Evolutionary conservation across 371 early-diverging fungal species (phyloP), one percentile per base, ranked within the genome.

Genomic region (Zychaea mexicana): DNA sequence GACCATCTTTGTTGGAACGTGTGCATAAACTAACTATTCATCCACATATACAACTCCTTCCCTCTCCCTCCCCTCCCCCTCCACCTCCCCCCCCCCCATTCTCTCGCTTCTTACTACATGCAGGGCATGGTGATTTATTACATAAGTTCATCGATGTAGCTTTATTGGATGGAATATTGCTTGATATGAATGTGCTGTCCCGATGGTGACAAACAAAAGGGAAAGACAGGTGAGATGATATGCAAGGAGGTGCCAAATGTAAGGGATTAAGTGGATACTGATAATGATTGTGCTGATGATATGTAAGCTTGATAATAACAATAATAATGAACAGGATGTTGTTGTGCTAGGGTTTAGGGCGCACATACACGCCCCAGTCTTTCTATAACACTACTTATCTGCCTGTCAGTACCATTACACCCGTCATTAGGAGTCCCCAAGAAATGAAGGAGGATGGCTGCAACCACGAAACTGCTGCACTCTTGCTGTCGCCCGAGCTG

Each of bases 251-350:
- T 24, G 4, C 24, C 5, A 24, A 49, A 19, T 24, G 26, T 6
- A 49, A 24, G 49, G 49, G 49, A 49, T 49, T 49, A 49, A 49
- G 49, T 49, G 49, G 22, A 42, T 42, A 42, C 7, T 42, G 22
- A 49, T 17, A 17, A 49, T 19, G n/a, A 24, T 9, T 36, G 15
- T 36, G 38, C 15, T 36, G 9, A n/a, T n/a, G n/a, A n/a, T n/a
- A n/a, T n/a, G n/a, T n/a, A n/a, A n/a, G n/a, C n/a, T n/a, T n/a
- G n/a, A n/a, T n/a, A n/a, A n/a, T n/a, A n/a, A n/a, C n/a, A n/a
- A n/a, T n/a, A n/a, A n/a, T n/a, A n/a, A n/a, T n/a, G n/a, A n/a
- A n/a, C n/a, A n/a, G n/a, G n/a, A n/a, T n/a, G n/a, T n/a, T n/a
- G n/a, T n/a, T n/a, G n/a, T n/a, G n/a, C n/a, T 2, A 15, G 36